Percentiles rank a stretch among this genome's conserved stretches.
These are phyloP conservation scores for Coprinellus micaceus DNA, from an alignment of 768 basidiomycete species.

Conservation along the genomic window DNA sequence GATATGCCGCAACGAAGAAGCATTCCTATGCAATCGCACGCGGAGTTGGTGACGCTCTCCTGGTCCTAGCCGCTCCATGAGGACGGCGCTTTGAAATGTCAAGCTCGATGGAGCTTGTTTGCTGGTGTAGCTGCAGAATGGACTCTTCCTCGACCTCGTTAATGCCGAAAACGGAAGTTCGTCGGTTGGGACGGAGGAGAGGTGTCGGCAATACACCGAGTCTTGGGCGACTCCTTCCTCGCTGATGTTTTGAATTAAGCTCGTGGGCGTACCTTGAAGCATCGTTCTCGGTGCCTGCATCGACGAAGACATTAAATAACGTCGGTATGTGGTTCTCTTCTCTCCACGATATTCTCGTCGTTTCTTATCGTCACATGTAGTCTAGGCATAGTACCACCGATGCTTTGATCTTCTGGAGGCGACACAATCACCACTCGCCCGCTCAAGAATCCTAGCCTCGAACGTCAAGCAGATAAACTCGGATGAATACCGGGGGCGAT, in stretches of 20 bases:
- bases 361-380: background rate
- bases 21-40: no score
- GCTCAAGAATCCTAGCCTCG: background rate
- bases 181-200: background rate
- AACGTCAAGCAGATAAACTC: background rate
- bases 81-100: no score
- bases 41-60: no score
- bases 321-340: background rate
- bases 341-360: background rate
- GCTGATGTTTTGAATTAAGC: background rate
- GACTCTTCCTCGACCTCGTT: background rate
- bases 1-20: no score
- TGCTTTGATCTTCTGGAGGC: background rate
- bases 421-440: background rate
- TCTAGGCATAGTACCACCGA: background rate
- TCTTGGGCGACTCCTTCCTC: background rate
- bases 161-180: constrained; percentile 1
- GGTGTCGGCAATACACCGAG: background rate
- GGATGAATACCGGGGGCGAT: constrained; percentile 3
- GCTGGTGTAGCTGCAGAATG: no score
- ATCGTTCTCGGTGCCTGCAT: background rate
- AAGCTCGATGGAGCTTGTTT: no score
- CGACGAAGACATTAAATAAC: background rate
- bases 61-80: no score
- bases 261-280: background rate